A percentile compares a stretch with the other conserved stretches of the same genome.
Conservation (phyloP, 225 moss, liverwort and hornwort genomes). For the Sphagnum contortum region DNA sequence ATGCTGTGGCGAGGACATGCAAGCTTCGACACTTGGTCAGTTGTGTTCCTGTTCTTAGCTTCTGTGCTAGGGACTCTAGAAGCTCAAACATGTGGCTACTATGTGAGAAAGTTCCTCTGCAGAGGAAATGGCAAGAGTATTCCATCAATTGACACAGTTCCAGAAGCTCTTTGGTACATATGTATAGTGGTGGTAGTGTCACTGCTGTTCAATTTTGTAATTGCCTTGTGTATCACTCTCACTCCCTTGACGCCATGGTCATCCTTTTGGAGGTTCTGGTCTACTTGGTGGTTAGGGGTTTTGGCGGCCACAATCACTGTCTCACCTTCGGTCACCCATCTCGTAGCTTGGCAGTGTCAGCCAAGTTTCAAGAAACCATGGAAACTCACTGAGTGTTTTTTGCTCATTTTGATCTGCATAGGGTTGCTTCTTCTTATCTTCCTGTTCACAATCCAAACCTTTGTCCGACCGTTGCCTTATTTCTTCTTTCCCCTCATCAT, state of each 20-base stretch:
- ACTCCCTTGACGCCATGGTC: slow-evolving; percentile 32
- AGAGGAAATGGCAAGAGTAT: slow-evolving; percentile 13
- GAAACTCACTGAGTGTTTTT: slow-evolving; percentile 31
- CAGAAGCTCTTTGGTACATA: slow-evolving; percentile 24
- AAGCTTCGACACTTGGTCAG: slow-evolving; percentile 7
- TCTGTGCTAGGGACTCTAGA: slow-evolving; percentile 17
- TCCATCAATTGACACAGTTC: slow-evolving; percentile 25
- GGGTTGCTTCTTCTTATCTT: slow-evolving; percentile 34
- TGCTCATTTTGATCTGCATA: slow-evolving; percentile 8
- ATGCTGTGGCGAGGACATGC: slow-evolving; percentile 14
- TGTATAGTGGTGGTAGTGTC: slow-evolving; percentile 11
- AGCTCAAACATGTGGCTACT: slow-evolving; percentile 22
- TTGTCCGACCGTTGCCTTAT: slow-evolving; percentile 56
- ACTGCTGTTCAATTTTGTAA: slow-evolving; percentile 14
- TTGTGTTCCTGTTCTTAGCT: slow-evolving; percentile 8
- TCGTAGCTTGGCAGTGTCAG: slow-evolving; percentile 19
- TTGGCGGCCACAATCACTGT: slow-evolving; percentile 26
- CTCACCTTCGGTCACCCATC: slow-evolving; percentile 21
- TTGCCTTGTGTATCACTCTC: slow-evolving; percentile 19
- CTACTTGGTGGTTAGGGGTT: slow-evolving; percentile 25
- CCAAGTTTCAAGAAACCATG: slow-evolving; percentile 7
- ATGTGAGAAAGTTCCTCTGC: slow-evolving; percentile 18
- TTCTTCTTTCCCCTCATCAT: slow-evolving; percentile 70
- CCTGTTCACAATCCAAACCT: slow-evolving; percentile 29
- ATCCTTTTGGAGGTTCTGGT: slow-evolving; percentile 23